phyloP scores from a whole-genome alignment of 768 basidiomycete species.

The Naganishia randhawae region DNA sequence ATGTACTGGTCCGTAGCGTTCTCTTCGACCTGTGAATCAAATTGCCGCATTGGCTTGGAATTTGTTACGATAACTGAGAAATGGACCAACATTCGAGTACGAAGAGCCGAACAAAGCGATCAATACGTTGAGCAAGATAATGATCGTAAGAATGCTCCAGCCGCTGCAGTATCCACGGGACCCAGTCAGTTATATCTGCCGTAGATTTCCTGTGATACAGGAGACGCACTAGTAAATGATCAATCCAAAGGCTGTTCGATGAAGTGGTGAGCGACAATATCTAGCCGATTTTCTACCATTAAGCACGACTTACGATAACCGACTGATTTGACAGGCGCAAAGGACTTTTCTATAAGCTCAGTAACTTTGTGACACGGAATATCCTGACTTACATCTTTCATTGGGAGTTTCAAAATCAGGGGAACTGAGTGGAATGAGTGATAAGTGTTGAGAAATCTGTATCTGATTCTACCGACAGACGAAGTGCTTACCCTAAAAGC shows the following conservation, averaged over 20 bases:
- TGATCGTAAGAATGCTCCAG: conserved; percentile 77
- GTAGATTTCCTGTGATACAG: not conserved
- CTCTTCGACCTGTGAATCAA: conserved; percentile 33
- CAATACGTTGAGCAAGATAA: conserved; percentile 85
- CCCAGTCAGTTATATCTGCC: not conserved
- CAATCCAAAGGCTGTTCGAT: conserved; percentile 55
- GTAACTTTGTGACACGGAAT: not conserved
- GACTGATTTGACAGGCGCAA: conserved; percentile 24
- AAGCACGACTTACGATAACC: conserved; percentile 38
- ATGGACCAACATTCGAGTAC: conserved; percentile 23
- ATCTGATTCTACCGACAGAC: no score
- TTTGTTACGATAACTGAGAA: no score
- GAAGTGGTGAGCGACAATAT: not conserved
- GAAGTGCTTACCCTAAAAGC: conserved; percentile 63
- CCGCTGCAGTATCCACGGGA: conserved; percentile 48
- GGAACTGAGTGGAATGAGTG: conserved; percentile 30
- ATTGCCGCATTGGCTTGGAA: not conserved
- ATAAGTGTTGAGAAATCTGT: not conserved
- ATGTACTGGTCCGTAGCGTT: conserved; percentile 88
- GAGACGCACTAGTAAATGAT: conserved; percentile 72
- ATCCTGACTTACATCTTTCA: conserved; percentile 35
- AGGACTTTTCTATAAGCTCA: not conserved
- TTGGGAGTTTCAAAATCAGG: conserved; percentile 49
- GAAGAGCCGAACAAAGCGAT: conserved; percentile 78
- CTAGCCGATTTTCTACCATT: not conserved